phyloP scores from a whole-genome alignment of 2,329 filamentous ascomycete genomes.

The Sporothrix mexicana region DNA sequence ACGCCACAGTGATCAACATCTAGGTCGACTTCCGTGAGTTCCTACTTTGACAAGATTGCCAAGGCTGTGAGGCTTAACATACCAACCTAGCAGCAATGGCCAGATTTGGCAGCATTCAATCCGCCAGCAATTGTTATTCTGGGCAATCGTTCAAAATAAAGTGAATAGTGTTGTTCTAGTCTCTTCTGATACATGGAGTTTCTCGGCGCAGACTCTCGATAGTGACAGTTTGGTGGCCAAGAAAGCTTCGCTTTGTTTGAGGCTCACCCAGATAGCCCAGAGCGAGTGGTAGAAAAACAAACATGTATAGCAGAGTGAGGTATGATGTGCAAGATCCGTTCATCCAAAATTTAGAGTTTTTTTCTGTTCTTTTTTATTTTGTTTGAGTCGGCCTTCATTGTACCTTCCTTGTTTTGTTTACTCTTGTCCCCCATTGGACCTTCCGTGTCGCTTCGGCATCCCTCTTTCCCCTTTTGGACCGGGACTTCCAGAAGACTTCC shows the following conservation, averaged over 20 bases:
- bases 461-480: conserved; percentile 25
- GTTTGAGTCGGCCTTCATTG: background rate
- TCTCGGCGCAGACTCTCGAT: conserved; percentile 8
- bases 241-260: conserved; percentile 17
- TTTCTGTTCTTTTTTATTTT: background rate
- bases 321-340: background rate
- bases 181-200: background rate
- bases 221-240: conserved; percentile 5
- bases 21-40: too few species aligned
- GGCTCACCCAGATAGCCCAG: background rate
- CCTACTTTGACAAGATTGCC: conserved; percentile 9
- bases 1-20: background rate
- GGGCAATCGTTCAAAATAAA: background rate
- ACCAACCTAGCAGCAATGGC: background rate
- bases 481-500: conserved; percentile 29
- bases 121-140: background rate
- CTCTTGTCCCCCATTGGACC: background rate
- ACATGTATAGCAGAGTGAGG: background rate
- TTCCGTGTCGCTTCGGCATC: background rate
- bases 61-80: conserved; percentile 8
- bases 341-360: background rate
- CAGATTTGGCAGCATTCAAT: background rate
- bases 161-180: background rate
- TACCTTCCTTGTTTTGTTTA: background rate
- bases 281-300: background rate